Evolutionary conservation across 306 rosid genomes (phyloP).

Genomic region (Cucumis hystrix): DNA sequence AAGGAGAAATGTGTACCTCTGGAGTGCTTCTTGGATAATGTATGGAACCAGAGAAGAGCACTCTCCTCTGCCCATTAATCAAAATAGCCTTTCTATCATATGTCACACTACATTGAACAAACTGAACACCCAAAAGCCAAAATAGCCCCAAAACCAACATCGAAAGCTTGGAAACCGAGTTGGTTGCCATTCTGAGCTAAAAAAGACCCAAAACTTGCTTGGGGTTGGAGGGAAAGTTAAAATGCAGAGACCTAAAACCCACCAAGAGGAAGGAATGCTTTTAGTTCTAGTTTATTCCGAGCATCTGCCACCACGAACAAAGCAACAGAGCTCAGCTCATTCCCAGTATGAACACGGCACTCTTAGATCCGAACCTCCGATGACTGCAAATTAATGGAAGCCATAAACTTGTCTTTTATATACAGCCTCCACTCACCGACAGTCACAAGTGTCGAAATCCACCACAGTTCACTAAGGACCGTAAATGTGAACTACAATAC

Average conservation of each 20-base stretch:
- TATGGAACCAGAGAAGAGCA: conserved; percentile 91
- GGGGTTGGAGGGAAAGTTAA: neutral
- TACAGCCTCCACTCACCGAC: conserved; percentile 16
- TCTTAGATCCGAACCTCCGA: conserved; percentile 5
- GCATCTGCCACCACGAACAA: conserved; percentile 6
- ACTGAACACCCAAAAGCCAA: conserved; percentile 25
- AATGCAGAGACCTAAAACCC: neutral
- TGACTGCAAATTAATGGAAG: conserved; percentile 17
- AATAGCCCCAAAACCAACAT: conserved; percentile 28
- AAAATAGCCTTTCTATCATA: conserved; percentile 82
- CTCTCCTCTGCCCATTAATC: conserved; percentile 85
- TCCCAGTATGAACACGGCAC: conserved; percentile 17
- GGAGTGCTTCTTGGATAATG: conserved; percentile 99
- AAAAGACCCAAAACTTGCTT: neutral
- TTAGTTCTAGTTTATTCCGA: neutral
- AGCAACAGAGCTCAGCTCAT: conserved; percentile 13
- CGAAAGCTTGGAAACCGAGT: conserved; percentile 34
- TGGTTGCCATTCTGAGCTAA: conserved; percentile 34
- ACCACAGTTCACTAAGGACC: conserved; percentile 20
- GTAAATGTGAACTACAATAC: neutral
- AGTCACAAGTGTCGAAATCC: conserved; percentile 30
- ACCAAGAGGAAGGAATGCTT: neutral
- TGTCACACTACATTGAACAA: conserved; percentile 54
- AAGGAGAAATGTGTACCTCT: conserved; percentile 41
- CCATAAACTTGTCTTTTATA: neutral